These are phyloP conservation scores for Rhodotorula glutinis DNA, from an alignment of 1,284 basidiomycete genomes.

Conservation along the genomic window DNA sequence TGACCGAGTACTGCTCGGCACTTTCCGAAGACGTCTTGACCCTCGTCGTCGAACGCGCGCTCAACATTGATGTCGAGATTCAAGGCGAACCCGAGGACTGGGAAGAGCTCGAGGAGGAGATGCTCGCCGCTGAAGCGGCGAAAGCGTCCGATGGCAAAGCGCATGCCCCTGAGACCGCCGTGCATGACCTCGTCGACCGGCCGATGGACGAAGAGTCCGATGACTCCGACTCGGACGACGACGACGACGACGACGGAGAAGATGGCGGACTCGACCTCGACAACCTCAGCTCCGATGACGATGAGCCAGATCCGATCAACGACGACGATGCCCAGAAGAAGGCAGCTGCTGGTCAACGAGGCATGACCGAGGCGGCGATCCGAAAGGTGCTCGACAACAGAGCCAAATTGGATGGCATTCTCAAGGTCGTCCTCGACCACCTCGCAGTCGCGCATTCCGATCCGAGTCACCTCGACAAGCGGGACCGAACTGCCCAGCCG, in stretches of 20 bases:
- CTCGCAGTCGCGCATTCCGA: slow-evolving; percentile 51
- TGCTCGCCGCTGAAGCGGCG: slow-evolving; percentile 53
- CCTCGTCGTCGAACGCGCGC: slow-evolving; percentile 81
- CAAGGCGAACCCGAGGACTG: slow-evolving; percentile 92
- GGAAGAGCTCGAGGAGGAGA: slow-evolving; percentile 53
- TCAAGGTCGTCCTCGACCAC: slow-evolving; percentile 79
- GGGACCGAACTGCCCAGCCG: slow-evolving; percentile 16
- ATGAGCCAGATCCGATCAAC: slow-evolving; percentile 50
- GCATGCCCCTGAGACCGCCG: slow-evolving; percentile 23
- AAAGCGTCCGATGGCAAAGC: slow-evolving; percentile 55
- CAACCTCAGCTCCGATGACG: slow-evolving; percentile 55
- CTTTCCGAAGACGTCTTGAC: slow-evolving; percentile 78
- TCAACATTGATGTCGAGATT: slow-evolving; percentile 96
- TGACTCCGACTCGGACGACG: slow-evolving; percentile 56
- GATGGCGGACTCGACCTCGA: slow-evolving; percentile 37
- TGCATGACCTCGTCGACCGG: slow-evolving; percentile 42
- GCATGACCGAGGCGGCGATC: slow-evolving; percentile 41
- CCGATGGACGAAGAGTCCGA: slow-evolving; percentile 56
- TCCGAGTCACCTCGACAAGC: slow-evolving; percentile 37
- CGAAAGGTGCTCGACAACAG: slow-evolving; percentile 78
- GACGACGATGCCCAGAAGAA: slow-evolving; percentile 59
- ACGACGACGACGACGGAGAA: slow-evolving; percentile 44
- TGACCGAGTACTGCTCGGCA: slow-evolving; percentile 87
- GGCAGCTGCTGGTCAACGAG: slow-evolving; percentile 36
- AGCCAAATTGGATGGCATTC: slow-evolving; percentile 82